Conservation (phyloP, 176 grass and related monocot species). For the Tillandsia leiboldiana region DNA sequence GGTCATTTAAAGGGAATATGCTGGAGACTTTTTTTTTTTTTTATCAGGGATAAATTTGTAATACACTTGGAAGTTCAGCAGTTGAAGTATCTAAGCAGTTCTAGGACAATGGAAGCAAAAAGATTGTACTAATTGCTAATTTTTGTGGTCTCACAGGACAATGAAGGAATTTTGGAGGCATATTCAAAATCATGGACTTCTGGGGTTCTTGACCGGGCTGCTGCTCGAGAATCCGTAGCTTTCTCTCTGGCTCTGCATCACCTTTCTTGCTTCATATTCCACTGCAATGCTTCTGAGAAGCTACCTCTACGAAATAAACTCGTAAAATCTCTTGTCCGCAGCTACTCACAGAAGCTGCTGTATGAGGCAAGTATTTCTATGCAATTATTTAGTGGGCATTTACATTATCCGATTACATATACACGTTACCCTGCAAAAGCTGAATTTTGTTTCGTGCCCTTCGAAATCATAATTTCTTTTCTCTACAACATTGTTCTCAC, state of each 20-base stretch:
- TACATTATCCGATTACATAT: not conserved
- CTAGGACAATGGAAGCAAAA: not conserved
- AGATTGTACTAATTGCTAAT: not conserved
- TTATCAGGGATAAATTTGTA: too few species aligned
- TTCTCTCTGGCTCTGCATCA: constrained; percentile 63
- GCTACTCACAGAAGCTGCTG: constrained; percentile 43
- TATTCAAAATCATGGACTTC: constrained; percentile 82
- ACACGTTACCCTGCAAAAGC: not conserved
- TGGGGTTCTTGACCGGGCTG: constrained; percentile 59
- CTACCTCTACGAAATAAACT: constrained; percentile 41
- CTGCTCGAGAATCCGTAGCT: constrained; percentile 37
- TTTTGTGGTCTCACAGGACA: constrained; percentile 34
- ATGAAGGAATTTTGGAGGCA: constrained; percentile 65
- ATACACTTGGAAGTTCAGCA: too few species aligned
- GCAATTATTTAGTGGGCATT: not conserved
- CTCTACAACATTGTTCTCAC: too few species aligned
- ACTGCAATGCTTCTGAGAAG: constrained; percentile 21
- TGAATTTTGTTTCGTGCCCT: too few species aligned
- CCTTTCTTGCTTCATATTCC: constrained; percentile 55
- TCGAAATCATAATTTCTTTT: too few species aligned
- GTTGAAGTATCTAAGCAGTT: too few species aligned
- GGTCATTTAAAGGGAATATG: too few species aligned
- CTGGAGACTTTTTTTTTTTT: too few species aligned
- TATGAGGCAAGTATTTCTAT: constrained; percentile 36
- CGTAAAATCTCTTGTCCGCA: constrained; percentile 55